Evolutionary conservation across 148 eudicot species (phyloP), one percentile per base, ranked within the genome.

Genomic region (Heliosperma pusillum): DNA sequence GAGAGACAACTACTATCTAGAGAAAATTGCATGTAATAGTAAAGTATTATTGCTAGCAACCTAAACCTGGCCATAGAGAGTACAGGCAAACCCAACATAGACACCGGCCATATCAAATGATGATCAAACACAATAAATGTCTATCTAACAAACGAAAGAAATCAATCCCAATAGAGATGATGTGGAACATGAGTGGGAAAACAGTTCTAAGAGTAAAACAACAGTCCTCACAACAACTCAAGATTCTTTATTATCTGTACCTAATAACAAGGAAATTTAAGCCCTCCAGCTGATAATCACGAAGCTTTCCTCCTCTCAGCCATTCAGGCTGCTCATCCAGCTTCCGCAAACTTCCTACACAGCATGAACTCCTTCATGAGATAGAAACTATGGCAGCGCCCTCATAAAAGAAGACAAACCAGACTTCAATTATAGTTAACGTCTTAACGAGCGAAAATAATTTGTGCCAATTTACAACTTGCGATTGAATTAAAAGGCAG

Each of bases 281-380:
- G 58, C 97, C 99, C 84, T 93, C 99, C 57, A 96, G 99, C 88
- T 96, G 99, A 86, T 92, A 92, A 77, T 96, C 99, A 79, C 99
- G 87, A 78, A 96, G 91, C 70, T 89, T 96, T 26, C 99, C 99
- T 22, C 97, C 99, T 81, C 75, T 89, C 78, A 96, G 80, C 99
- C 99, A 96, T 79, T 92, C 97, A 77, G 99, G 99, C 80, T 92
- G 99, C 77, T 88, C 95, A 73, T 96, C 97, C 85, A 96, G 94
- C 89, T 87, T 96, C 86, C 99, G 85, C 78, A 96, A 81, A 79
- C 97, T 96, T 81, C 87, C 99, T 96, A 81, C 74, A 82, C 53
- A 70, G 53, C 66, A 72, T 20, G 33, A 80, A 74, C 47, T 60
- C 74, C 52, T 19, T 76, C 74, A 74, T n/a, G 74, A 62, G n/a